These are phyloP conservation scores for Evernia prunastri DNA, from an alignment of 495 filamentous ascomycete genomes.

Conservation along the genomic window DNA sequence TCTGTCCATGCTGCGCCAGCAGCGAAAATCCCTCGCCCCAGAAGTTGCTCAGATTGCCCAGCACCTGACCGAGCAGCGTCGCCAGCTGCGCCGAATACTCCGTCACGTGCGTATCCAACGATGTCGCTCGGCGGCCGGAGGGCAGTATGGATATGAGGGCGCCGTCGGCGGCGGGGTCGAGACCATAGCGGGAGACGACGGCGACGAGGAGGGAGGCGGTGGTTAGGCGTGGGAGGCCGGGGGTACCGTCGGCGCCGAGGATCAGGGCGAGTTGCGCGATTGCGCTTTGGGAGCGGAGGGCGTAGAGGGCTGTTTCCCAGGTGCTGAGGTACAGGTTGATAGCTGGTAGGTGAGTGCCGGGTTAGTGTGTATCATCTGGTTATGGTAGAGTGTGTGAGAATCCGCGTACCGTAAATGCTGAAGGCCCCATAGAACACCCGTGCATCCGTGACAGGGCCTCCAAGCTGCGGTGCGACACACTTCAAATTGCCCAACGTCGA, in stretches of 20 bases:
- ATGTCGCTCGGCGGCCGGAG: neutral
- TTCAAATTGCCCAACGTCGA: neutral
- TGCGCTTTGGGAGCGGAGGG: neutral
- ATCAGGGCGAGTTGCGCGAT: neutral
- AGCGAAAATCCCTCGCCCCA: neutral
- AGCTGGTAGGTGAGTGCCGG: neutral
- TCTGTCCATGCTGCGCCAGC: neutral
- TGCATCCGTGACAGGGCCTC: neutral
- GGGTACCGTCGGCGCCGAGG: neutral
- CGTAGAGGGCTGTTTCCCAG: conserved; percentile 2
- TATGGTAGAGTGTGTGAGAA: neutral
- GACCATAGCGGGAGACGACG: neutral
- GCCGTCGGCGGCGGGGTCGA: neutral
- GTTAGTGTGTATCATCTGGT: neutral
- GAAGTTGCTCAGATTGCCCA: neutral
- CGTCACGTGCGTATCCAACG: neutral
- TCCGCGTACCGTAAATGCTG: neutral
- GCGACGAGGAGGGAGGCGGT: neutral
- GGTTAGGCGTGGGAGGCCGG: neutral
- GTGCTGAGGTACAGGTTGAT: neutral
- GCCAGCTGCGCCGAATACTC: conserved; percentile 1
- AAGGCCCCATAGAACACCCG: neutral
- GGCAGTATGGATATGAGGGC: neutral
- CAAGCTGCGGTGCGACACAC: neutral
- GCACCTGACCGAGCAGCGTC: neutral